These are phyloP conservation scores for Talaromyces sp. DNA, from an alignment of 2,329 filamentous ascomycete species.

Conservation along the genomic window DNA sequence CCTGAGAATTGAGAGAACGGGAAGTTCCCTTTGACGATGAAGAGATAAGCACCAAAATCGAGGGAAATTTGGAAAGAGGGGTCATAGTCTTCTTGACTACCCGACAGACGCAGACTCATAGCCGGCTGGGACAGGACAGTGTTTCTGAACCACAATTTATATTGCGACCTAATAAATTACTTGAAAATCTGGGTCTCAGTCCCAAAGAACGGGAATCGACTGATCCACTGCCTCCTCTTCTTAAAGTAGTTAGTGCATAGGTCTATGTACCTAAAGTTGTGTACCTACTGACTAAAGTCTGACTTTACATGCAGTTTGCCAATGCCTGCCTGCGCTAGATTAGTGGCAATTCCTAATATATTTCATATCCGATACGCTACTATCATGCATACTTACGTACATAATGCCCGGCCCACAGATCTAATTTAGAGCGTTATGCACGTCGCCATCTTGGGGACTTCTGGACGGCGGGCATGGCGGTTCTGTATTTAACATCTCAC, in stretches of 20 bases:
- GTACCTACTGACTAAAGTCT: neutral
- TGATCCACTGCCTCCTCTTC: neutral
- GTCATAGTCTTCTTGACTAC: neutral
- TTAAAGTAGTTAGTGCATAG: neutral
- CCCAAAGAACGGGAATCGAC: slow-evolving; percentile 1
- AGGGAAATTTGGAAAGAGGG: neutral
- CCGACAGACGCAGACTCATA: neutral
- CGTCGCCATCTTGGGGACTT: neutral
- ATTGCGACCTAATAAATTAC: neutral
- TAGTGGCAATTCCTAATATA: neutral
- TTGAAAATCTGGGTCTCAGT: neutral
- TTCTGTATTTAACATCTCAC: neutral
- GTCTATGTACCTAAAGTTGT: too few species aligned
- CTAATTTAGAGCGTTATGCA: neutral
- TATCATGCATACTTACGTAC: too few species aligned
- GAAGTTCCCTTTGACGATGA: neutral
- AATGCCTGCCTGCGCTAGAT: neutral
- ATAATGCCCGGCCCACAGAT: neutral
- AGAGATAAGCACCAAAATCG: neutral
- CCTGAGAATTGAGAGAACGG: neutral
- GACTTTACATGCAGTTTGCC: neutral
- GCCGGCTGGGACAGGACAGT: neutral
- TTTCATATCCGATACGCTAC: neutral
- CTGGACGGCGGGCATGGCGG: neutral
- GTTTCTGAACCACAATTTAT: neutral